Evolutionary conservation across 2,329 filamentous ascomycete species (phyloP), one percentile per base, ranked within the genome.

Genomic region (Claviceps lovelessii): DNA sequence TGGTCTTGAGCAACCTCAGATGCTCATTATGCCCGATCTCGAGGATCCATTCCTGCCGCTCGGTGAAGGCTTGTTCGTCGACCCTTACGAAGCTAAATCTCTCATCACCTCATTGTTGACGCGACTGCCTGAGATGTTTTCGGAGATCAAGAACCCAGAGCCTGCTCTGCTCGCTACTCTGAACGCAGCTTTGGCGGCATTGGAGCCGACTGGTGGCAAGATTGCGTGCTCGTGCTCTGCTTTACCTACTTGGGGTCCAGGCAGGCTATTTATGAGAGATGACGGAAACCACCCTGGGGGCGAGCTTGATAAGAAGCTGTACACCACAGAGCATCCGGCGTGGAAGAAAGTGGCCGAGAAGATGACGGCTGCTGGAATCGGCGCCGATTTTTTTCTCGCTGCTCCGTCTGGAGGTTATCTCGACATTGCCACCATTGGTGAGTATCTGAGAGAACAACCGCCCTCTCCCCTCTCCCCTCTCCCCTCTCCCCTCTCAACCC

Each of bases 1-100:
- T 42, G 78, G 78, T 45, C 75, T 96, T 46, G 85, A 93, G 54
- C 84, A 90, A 70, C 89, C 93, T 10, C 93, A 98, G 66, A 96
- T 98, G 89, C 82, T 98, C 76, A 90, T 98, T 52, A 95, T 98
- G 88, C 88, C 93, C 4, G 93, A 98, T 66, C 79, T 98, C 51
- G 90, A 97, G 63, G 93, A 98, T 61, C 93, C 93, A 0, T 98
- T 98, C 67, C 83, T 97, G 17, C 90, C 93, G 3, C 76, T 98
- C 19, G 89, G 87, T 59, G 87, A 95, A 56, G 90, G 91, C 17
- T 76, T 98, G 10, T 97, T 97, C 67, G 91, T 97, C 17, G 91
- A 98, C 68, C 90, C 93, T 1, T 84, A 90, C 62, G 88, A 95
- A 68, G 93, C 89, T 49, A 91, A 86, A 76, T 75, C 83, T 29